These are phyloP conservation scores for Henckelia pumila DNA, from an alignment of 257 asterid species.

Conservation along the genomic window DNA sequence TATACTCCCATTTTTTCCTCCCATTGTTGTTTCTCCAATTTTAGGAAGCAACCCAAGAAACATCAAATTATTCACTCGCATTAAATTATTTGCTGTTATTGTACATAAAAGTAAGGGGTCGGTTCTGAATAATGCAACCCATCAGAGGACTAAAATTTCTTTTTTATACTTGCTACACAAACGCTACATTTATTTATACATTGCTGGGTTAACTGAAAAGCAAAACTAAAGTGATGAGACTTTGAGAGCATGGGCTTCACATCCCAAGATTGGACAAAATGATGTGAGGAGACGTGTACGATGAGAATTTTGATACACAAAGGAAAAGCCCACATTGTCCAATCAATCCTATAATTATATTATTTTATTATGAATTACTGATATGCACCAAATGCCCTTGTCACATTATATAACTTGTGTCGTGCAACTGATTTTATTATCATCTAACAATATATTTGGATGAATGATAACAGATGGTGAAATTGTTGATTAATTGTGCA, in stretches of 20 bases:
- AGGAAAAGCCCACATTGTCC: constrained; percentile 1
- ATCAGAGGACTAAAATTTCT: neutral
- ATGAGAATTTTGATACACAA: constrained; percentile 21
- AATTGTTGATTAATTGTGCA: too few relatives aligned
- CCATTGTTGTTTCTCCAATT: neutral
- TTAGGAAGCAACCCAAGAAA: neutral
- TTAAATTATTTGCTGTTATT: too few relatives aligned
- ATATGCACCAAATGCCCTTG: constrained; percentile 2
- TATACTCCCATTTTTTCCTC: neutral
- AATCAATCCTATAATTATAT: constrained; percentile 2
- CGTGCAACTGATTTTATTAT: neutral
- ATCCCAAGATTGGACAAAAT: constrained; percentile 27
- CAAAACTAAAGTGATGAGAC: constrained; percentile 31
- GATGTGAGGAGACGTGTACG: constrained; percentile 55
- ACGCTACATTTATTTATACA: neutral
- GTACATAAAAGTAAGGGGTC: neutral
- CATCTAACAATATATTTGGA: constrained; percentile 11
- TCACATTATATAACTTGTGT: constrained; percentile 1
- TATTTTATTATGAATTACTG: neutral
- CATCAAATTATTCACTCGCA: neutral
- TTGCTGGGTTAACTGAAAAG: neutral
- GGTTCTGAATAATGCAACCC: too few relatives aligned
- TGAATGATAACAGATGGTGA: neutral
- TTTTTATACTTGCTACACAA: neutral
- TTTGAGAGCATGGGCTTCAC: constrained; percentile 45